Evolutionary conservation across 2,329 filamentous ascomycete species (phyloP).

Genomic region (Arthrinium puccinioides): DNA sequence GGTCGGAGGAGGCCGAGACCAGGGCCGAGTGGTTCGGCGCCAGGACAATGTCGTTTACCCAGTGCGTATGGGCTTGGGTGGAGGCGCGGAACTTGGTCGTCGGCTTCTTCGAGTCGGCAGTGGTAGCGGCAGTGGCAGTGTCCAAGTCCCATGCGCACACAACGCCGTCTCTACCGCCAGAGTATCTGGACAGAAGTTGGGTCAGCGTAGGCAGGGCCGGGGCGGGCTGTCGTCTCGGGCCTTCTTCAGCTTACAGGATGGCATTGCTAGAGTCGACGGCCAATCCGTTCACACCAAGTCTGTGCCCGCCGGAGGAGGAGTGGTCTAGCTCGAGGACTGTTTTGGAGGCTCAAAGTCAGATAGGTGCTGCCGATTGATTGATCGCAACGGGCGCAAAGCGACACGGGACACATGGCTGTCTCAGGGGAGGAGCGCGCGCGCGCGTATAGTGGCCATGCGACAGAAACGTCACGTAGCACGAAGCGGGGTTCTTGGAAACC

Average conservation of each 20-base stretch:
- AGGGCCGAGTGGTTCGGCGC: slow-evolving; percentile 71
- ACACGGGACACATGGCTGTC: neutral
- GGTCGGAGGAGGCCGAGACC: slow-evolving; percentile 87
- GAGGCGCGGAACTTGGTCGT: slow-evolving; percentile 54
- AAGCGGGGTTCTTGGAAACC: slow-evolving; percentile 17
- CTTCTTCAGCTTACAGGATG: slow-evolving; percentile 79
- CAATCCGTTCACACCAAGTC: slow-evolving; percentile 90
- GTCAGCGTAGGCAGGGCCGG: neutral
- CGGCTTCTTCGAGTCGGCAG: slow-evolving; percentile 30
- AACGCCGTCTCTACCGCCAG: slow-evolving; percentile 88
- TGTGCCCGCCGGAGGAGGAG: slow-evolving; percentile 67
- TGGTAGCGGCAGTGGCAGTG: slow-evolving; percentile 54
- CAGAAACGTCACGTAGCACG: neutral
- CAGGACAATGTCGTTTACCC: slow-evolving; percentile 89
- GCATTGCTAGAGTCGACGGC: slow-evolving; percentile 77
- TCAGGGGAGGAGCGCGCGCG: neutral
- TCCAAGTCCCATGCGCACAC: slow-evolving; percentile 94
- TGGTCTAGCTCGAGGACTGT: slow-evolving; percentile 53
- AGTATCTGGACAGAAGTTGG: slow-evolving; percentile 58
- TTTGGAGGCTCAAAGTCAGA: slow-evolving; percentile 1
- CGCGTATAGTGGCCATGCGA: neutral
- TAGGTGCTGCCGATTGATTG: neutral
- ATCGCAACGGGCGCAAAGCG: neutral
- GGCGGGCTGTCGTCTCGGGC: slow-evolving; percentile 1
- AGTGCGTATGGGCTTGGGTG: slow-evolving; percentile 78